These are phyloP conservation scores for Euphorbia lathyris DNA, from an alignment of 345 rosid genomes.

Conservation along the genomic window DNA sequence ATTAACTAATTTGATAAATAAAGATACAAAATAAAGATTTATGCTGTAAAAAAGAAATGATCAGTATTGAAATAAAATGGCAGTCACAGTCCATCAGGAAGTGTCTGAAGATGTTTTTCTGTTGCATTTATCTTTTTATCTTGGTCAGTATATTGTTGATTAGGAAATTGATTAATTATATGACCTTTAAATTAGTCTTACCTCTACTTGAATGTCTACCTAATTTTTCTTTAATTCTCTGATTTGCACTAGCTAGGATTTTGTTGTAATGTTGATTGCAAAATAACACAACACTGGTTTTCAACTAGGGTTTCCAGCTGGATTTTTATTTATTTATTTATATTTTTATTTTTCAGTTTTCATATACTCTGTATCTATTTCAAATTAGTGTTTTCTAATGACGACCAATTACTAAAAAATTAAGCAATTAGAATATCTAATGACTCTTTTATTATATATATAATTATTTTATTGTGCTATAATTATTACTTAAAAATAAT, in stretches of 20 bases:
- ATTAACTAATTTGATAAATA: no score
- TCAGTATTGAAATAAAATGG: no score
- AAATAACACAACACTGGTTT: no score
- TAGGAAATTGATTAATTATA: background rate
- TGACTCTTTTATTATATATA: background rate
- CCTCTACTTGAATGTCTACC: conserved; percentile 9
- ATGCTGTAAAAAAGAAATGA: no score
- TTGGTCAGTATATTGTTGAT: conserved; percentile 16
- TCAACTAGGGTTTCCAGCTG: background rate
- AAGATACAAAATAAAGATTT: no score
- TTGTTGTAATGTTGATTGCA: background rate
- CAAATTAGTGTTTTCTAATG: conserved; percentile 18
- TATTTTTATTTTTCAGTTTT: no score
- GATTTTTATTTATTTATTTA: background rate
- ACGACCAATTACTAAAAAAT: conserved; percentile 39
- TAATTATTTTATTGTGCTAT: background rate
- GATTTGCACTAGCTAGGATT: background rate
- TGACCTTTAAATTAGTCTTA: background rate
- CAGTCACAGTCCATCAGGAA: no score
- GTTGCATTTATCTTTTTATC: no score
- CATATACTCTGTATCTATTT: background rate
- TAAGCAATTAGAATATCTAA: conserved; percentile 27
- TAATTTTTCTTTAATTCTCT: background rate
- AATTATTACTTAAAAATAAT: background rate
- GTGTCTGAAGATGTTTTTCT: no score